Conservation (phyloP, 2,329 filamentous ascomycete species). For the Mollisiaceae sp. region DNA sequence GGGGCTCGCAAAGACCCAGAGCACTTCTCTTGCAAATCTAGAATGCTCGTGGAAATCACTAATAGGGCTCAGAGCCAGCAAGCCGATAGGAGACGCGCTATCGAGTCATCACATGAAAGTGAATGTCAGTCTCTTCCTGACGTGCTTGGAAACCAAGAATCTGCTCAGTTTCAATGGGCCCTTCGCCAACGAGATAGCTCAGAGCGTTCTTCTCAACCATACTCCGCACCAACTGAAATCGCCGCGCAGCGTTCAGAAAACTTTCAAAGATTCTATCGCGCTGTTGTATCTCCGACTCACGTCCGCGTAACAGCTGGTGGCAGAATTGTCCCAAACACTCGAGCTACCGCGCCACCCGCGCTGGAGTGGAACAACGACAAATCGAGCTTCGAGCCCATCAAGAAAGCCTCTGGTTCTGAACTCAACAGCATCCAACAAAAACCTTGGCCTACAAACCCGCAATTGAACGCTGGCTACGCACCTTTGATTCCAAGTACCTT, state of each 20-base stretch:
- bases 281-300: constrained; percentile 70
- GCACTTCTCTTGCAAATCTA: constrained; percentile 32
- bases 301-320: constrained; percentile 71
- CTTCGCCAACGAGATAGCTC: constrained; percentile 40
- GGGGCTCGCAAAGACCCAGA: constrained; percentile 33
- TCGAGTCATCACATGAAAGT: constrained; percentile 32
- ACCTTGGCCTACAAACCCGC: constrained; percentile 21
- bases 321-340: constrained; percentile 69
- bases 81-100: constrained; percentile 20
- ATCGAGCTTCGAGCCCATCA: constrained; percentile 30
- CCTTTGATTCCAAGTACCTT: constrained; percentile 27
- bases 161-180: constrained; percentile 37
- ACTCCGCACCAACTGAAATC: constrained; percentile 58
- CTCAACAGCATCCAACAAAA: constrained; percentile 8
- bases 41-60: constrained; percentile 30
- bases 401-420: background rate
- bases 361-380: constrained; percentile 40
- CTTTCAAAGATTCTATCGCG: constrained; percentile 71
- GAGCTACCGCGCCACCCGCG: constrained; percentile 43
- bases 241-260: constrained; percentile 64
- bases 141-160: constrained; percentile 18
- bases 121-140: constrained; percentile 21
- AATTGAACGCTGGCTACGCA: constrained; percentile 24
- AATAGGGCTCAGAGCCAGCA: constrained; percentile 24
- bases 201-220: constrained; percentile 46